Evolutionary conservation across 805 yeast species (phyloP), one percentile per base, ranked within the genome.

Genomic region (Barnettozyma siamensis): DNA sequence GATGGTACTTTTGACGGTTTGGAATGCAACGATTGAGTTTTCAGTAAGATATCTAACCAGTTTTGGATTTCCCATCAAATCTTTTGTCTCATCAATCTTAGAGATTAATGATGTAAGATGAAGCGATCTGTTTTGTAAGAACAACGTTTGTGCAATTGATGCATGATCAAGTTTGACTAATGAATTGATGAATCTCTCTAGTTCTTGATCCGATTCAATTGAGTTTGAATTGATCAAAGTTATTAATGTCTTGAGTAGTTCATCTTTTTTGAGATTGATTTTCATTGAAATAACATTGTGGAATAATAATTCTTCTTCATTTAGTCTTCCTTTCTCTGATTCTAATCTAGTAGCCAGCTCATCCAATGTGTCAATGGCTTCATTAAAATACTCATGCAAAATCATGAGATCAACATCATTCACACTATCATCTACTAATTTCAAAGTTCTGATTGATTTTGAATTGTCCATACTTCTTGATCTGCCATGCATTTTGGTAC

Each of bases 341-440:
- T 38, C 28, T 19, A 64, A 38, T 9, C 57, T 54, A 3, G 39
- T 44, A 39, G 68, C 73, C 41, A 74, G 63, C 17, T 54, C 55
- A 7, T 51, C 32, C 28, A 65, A 40, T 12, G 47, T 45, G 4
- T 59, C 65, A 3, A 70, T 70, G 0, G 78, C 70, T 15, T 59
- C 64, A 34, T 64, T 53, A 59, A 72, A 81, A 41, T 72, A 69
- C 40, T 75, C 72, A 51, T 83, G 80, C 10, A 86, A 81, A 20
- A 83, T 67, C 41, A 69, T 69, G 12, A 81, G 76, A 55, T 85
- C 93, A 32, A 83, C 69, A 41, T 82, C 87, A 53, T 83, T 88
- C 15, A 84, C 65, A 26, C 67, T 60, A 39, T 79, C 83, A 51
- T 82, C 88, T 12, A 79, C 64, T 24, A 63, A 62, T 41, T 75